phyloP scores from a whole-genome alignment of 164 flowering plant genomes.

The Vitis labrusca region DNA sequence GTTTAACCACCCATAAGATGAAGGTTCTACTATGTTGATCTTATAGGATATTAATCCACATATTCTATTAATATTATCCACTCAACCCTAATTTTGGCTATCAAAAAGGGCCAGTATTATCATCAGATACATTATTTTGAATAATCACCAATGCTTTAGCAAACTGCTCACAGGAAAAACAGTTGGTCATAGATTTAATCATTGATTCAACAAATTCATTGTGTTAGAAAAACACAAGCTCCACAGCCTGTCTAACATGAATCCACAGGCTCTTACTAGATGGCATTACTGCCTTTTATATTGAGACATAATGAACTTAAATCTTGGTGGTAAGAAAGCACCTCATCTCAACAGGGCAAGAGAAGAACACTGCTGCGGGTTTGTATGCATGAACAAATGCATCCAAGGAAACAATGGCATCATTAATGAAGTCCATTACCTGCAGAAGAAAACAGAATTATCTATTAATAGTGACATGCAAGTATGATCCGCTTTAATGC shows the following conservation, averaged over 20 bases:
- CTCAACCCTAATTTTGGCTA: no score
- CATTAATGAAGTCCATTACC: constrained; percentile 98
- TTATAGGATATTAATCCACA: no score
- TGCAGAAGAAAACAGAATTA: constrained; percentile 21
- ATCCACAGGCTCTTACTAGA: not conserved
- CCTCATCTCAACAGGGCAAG: constrained; percentile 70
- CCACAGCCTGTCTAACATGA: constrained; percentile 1
- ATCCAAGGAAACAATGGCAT: constrained; percentile 78
- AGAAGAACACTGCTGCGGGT: constrained; percentile 76
- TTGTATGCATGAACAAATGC: constrained; percentile 73
- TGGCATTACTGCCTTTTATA: not conserved
- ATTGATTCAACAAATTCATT: not conserved
- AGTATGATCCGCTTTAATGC: not conserved
- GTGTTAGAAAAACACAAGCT: not conserved
- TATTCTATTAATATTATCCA: no score
- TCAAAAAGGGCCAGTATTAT: no score
- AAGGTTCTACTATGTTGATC: not conserved
- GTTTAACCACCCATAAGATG: not conserved
- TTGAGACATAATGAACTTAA: not conserved
- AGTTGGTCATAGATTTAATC: not conserved
- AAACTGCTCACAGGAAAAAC: not conserved
- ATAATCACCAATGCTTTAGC: not conserved
- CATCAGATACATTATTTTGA: not conserved
- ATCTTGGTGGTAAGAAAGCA: constrained; percentile 18
- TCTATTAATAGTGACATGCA: not conserved